phyloP scores from a whole-genome alignment of 306 rosid species.

The Aeschynomene evenia region DNA sequence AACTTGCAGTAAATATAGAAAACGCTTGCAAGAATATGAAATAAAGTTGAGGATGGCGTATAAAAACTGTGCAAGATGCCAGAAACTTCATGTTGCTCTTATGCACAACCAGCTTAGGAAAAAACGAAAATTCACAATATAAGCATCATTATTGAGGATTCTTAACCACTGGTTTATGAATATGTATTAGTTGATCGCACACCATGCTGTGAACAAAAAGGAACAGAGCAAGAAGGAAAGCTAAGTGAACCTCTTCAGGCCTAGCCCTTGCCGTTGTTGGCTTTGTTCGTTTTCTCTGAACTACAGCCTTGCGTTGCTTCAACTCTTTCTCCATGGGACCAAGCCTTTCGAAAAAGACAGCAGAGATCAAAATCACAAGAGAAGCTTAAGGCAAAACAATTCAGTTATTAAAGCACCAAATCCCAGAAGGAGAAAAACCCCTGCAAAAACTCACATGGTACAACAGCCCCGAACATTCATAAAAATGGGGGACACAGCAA shows the following conservation, averaged over 20 bases:
- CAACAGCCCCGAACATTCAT: slow-evolving; percentile 53
- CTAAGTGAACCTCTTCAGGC: slow-evolving; percentile 62
- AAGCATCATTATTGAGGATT: neutral
- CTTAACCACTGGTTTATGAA: neutral
- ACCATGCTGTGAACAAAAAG: neutral
- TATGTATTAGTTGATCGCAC: neutral
- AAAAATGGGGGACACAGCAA: slow-evolving; percentile 51
- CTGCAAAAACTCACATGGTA: slow-evolving; percentile 56
- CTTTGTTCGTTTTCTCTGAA: slow-evolving; percentile 37
- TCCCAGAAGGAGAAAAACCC: neutral
- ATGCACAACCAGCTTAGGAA: too few species aligned
- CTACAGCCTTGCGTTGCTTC: slow-evolving; percentile 50
- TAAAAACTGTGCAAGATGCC: neutral
- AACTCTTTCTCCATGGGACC: slow-evolving; percentile 79
- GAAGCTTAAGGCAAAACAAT: neutral
- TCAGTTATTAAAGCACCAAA: neutral
- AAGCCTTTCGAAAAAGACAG: slow-evolving; percentile 45
- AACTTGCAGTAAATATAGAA: slow-evolving; percentile 3
- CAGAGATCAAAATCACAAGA: neutral
- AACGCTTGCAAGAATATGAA: neutral
- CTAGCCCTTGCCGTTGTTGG: slow-evolving; percentile 44
- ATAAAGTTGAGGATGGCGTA: neutral
- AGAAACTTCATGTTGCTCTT: neutral
- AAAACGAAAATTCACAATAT: too few species aligned
- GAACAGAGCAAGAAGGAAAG: neutral